Evolutionary conservation across 768 basidiomycete genomes (phyloP), one percentile per base, ranked within the genome.

Genomic region (Lentinus tigrinus): DNA sequence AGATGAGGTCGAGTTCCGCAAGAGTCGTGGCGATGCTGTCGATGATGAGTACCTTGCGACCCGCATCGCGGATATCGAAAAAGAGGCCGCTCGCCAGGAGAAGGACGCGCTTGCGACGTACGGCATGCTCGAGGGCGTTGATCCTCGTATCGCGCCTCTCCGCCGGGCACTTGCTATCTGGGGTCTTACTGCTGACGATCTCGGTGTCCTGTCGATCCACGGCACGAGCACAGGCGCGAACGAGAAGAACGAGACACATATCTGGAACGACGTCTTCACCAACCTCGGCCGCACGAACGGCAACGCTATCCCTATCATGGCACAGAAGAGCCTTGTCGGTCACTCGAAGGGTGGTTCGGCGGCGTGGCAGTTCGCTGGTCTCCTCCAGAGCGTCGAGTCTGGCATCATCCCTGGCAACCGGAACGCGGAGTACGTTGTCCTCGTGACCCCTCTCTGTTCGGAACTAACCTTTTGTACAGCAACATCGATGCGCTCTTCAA

Each of bases 261-360:
- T 98, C 55, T 98, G 96, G 92, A 95, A 98, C 72, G 87, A 93
- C 58, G 88, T 97, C 70, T 89, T 99, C 75, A 85, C 82, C n/a
- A 83, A 85, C 42, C 87, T 98, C 63, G 85, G 85, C 39, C 93
- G 97, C 61, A 92, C 93, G 7, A 85, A 87, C 38, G 96, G 97
- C 53, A 98, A 98, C 72, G 95, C 95, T n/a, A 88, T 96, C 47
- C 97, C 97, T 4, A 87, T 97, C 68, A 89, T 98, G 73, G 94
- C 97, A 2, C 97, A 98, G 74, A 99, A 99, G 83, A 93, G 90
- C 72, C 81, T 99, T 49, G 89, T 96, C 28, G 97, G 97, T 60
- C 96, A 99, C 71, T 88, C 96, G 11, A 99, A 99, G 81, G 97
- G 97, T 73, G 97, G 96, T 60, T 93, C 97, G n/a, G 96, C 96